Evolutionary conservation across 306 rosid species (phyloP).

Genomic region (Cucurbita moschata): DNA sequence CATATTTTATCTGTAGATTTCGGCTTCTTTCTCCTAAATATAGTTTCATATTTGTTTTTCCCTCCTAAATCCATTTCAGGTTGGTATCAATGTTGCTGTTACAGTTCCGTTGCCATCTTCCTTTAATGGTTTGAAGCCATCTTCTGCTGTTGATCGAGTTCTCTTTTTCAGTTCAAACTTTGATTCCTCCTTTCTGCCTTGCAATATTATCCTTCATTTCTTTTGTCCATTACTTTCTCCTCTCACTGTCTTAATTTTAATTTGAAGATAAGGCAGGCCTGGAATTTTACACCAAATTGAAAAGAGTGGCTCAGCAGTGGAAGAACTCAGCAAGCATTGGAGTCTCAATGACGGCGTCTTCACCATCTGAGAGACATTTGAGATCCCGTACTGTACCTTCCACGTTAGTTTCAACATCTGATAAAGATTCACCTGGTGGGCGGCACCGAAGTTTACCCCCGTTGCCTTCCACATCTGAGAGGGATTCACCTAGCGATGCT

Average conservation of each 20-base stretch:
- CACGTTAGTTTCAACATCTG: conserved; percentile 25
- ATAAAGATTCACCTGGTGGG: conserved; percentile 22
- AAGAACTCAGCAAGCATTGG: conserved; percentile 28
- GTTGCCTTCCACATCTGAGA: conserved; percentile 23
- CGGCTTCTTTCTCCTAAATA: not conserved
- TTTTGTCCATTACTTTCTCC: not conserved
- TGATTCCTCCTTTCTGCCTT: not conserved
- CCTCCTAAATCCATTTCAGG: conserved; percentile 17
- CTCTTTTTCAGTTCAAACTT: conserved; percentile 17
- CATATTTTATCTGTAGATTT: not conserved
- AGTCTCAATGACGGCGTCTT: conserved; percentile 12
- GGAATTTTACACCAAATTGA: conserved; percentile 52
- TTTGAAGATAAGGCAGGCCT: conserved; percentile 43
- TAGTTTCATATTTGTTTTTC: not conserved
- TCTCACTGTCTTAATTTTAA: not conserved
- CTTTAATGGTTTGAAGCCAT: conserved; percentile 24
- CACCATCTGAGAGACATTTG: conserved; percentile 21
- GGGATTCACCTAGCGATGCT: conserved; percentile 27
- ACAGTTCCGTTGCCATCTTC: conserved; percentile 39
- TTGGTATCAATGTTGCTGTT: conserved; percentile 51
- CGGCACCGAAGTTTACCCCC: conserved; percentile 20
- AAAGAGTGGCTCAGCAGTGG: conserved; percentile 57
- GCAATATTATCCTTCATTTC: not conserved
- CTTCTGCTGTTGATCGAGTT: conserved; percentile 25
- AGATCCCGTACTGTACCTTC: conserved; percentile 19